Evolutionary conservation across 2,329 filamentous ascomycete species (phyloP), one percentile per base, ranked within the genome.

Genomic region (Aspergillus japonicus): DNA sequence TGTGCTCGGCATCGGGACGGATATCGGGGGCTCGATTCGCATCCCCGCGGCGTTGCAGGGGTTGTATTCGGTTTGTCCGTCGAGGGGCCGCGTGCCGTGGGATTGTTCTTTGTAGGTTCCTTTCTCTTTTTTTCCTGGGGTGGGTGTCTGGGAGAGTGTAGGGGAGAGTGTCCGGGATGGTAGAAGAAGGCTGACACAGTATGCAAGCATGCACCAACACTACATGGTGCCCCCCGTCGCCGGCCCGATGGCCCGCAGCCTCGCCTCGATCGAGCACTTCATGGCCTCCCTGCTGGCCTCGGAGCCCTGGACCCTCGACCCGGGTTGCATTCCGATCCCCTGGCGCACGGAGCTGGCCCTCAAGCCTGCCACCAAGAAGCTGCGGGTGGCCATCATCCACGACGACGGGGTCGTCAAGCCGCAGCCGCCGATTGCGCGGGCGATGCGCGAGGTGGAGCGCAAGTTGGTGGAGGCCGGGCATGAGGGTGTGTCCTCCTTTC

Each of bases 331-430:
- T 75, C 29, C 77, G 71, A 59, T 67, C 19, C 60, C 66, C 14
- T 65, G 66, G 62, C 62, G 65, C 19, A 69, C 62, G 33, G 73
- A 74, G 5, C 54, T 68, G 4, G 67, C 68, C 3, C 50, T 39
- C 2, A 49, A 61, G 0, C 62, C 64, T 11, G 44, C 39, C 14
- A 5, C 69, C 7, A 69, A 73, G 35, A 87, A 84, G 65, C 73
- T 89, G 7, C 87, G 83, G 65, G 75, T 90, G 4, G 87, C 81
- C 0, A 77, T 88, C 1, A 73, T 87, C 29, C 83, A 82, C 77
- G 79, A 84, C 69, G 85, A 88, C 61, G 83, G 81, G 0, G 77
- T 87, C 6, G 83, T 87, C 0, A 81, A 78, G 62, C 84, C 84
- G 0, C 85, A 87, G 58, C 86, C 86, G 0, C 85, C 85, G 0